Evolutionary conservation across 225 moss, liverwort and hornwort species (phyloP), one percentile per base, ranked within the genome.

Genomic region (Polytrichum formosum): DNA sequence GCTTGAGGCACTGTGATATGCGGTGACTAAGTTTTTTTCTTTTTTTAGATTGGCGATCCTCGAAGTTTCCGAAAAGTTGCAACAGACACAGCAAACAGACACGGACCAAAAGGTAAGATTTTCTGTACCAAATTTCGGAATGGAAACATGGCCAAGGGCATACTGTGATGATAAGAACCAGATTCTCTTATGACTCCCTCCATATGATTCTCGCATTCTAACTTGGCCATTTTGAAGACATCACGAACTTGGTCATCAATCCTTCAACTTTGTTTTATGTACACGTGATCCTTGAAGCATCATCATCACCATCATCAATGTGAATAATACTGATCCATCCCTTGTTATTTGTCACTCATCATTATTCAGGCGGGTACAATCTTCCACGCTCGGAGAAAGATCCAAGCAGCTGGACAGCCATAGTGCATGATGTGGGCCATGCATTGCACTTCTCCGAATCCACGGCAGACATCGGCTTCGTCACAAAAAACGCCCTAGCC

Each of bases 371-470:
- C 26, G 66, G 67, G 28, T 77, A 77, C 67, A 76, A 61, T 64
- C 83, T 53, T 29, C 83, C 80, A 7, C 75, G 80, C 54, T 70
- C 77, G 25, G 83, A 86, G 76, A 75, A 77, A 68, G 83, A 83
- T 26, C 2, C 75, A 22, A 80, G 83, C 65, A 81, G 80, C 74
- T 91, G 92, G 92, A 46, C 46, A 46, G 71, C 76, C 21, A 74
- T 87, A 72, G 86, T 90, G 66, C 79, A 79, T 61, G 80, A 85
- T 10, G 79, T 68, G 13, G 84, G 80, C 56, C 85, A 85, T 29
- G 68, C 67, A 54, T 78, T 85, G 6, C 85, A 85, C 81, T 79
- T 81, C 68, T 70, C 81, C 6, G 85, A 85, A 22, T 26, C 76
- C 53, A 74, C 79, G 1, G 70, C 74, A 7, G 85, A 85, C 64